These are phyloP conservation scores for Chaetomium sp. DNA, from an alignment of 2,329 filamentous ascomycete species.

Conservation along the genomic window DNA sequence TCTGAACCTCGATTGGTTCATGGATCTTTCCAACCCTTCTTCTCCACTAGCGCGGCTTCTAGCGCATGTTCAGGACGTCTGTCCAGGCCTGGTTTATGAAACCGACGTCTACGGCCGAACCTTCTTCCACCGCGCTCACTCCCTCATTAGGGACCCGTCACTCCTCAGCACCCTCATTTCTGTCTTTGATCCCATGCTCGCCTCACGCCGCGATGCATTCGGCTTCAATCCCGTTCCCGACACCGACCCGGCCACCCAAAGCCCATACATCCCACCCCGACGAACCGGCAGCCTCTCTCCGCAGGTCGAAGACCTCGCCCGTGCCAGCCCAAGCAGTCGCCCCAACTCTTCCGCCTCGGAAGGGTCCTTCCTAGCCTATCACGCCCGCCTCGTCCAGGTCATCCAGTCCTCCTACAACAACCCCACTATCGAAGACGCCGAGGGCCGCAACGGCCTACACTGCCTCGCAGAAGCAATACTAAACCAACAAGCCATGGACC, in stretches of 20 bases:
- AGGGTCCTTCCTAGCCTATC: slow-evolving; percentile 39
- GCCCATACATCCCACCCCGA: slow-evolving; percentile 36
- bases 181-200: slow-evolving; percentile 38
- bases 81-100: slow-evolving; percentile 40
- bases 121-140: slow-evolving; percentile 51
- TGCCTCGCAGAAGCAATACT: slow-evolving; percentile 59
- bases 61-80: slow-evolving; percentile 35
- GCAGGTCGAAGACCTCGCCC: slow-evolving; percentile 29
- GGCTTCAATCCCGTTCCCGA: slow-evolving; percentile 40
- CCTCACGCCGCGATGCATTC: slow-evolving; percentile 54
- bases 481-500: slow-evolving; percentile 42
- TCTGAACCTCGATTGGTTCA: slow-evolving; percentile 43
- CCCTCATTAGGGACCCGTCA: slow-evolving; percentile 37
- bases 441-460: slow-evolving; percentile 60
- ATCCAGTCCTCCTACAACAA: slow-evolving; percentile 42
- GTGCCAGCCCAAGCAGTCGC: slow-evolving; percentile 29
- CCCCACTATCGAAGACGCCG: slow-evolving; percentile 44
- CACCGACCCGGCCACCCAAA: slow-evolving; percentile 29
- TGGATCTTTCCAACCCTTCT: slow-evolving; percentile 31
- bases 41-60: slow-evolving; percentile 38
- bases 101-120: slow-evolving; percentile 56
- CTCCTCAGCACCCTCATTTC: slow-evolving; percentile 42
- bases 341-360: slow-evolving; percentile 32
- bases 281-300: slow-evolving; percentile 23
- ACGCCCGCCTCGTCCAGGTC: slow-evolving; percentile 43